Conservation (phyloP, 2,329 filamentous ascomycete genomes). For the Trichoderma asperellum region DNA sequence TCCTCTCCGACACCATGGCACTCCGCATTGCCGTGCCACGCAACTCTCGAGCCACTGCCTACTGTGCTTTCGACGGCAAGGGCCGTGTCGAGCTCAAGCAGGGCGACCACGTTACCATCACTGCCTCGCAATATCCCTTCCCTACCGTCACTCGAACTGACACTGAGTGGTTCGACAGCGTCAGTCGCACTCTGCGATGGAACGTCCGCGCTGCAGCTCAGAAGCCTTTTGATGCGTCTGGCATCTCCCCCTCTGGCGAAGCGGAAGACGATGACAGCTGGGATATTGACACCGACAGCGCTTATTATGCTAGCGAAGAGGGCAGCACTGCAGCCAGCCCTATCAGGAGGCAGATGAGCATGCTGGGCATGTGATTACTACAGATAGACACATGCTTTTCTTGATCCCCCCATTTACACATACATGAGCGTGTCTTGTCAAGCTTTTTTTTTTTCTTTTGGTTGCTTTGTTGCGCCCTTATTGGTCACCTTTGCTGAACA, state of each 20-base stretch:
- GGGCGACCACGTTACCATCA: slow-evolving; percentile 94
- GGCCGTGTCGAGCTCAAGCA: slow-evolving; percentile 89
- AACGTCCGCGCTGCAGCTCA: slow-evolving; percentile 91
- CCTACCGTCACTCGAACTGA: slow-evolving; percentile 89
- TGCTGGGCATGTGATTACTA: slow-evolving; percentile 55
- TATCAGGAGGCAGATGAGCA: slow-evolving; percentile 72
- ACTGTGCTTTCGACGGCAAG: slow-evolving; percentile 97
- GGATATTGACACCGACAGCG: slow-evolving; percentile 92
- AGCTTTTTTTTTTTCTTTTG: background rate
- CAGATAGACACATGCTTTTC: background rate
- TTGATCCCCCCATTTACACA: background rate
- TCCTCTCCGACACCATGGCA: slow-evolving; percentile 91
- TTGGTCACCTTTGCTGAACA: slow-evolving; percentile 15
- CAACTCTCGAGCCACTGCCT: slow-evolving; percentile 86
- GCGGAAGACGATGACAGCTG: slow-evolving; percentile 68
- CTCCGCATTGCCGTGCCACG: slow-evolving; percentile 85
- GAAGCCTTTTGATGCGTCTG: slow-evolving; percentile 74
- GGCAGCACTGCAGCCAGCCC: slow-evolving; percentile 70
- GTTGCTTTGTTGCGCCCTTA: background rate
- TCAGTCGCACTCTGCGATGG: slow-evolving; percentile 90
- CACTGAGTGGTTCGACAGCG: slow-evolving; percentile 96
- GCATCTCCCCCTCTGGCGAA: slow-evolving; percentile 14
- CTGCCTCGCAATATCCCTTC: slow-evolving; percentile 94
- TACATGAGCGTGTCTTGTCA: slow-evolving; percentile 15
- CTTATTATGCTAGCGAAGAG: slow-evolving; percentile 72